phyloP scores from a whole-genome alignment of 495 filamentous ascomycete genomes.

The Podospora anserina region DNA sequence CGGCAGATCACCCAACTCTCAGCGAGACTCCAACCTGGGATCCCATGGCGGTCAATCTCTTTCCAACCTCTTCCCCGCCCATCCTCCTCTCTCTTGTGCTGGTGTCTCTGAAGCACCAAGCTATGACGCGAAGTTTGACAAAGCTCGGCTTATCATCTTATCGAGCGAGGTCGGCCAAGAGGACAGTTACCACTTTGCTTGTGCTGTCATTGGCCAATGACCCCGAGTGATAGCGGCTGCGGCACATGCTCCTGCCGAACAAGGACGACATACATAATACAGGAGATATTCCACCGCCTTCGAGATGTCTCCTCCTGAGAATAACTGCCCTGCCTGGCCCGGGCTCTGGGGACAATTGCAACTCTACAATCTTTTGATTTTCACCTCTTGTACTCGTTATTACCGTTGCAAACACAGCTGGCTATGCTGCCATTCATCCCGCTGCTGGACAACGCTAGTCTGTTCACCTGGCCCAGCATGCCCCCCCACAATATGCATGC shows the following conservation, averaged over 20 bases:
- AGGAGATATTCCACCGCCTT: not conserved
- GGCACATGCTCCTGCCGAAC: slow-evolving; percentile 1
- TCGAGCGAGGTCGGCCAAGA: slow-evolving; percentile 1
- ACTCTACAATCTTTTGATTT: not conserved
- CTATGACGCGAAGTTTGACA: slow-evolving; percentile 3
- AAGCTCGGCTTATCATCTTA: not conserved
- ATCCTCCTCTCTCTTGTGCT: not conserved
- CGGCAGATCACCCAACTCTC: slow-evolving; percentile 7
- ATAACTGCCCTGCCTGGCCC: not conserved
- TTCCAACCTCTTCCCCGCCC: not conserved
- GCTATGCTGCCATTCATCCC: not conserved
- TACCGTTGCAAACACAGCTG: not conserved
- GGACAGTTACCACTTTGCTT: not conserved
- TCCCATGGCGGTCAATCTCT: not conserved
- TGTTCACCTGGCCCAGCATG: not conserved
- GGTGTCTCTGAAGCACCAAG: not conserved
- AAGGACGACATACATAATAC: not conserved
- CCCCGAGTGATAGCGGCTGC: not conserved
- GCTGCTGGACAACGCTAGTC: not conserved
- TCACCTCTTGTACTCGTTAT: not conserved
- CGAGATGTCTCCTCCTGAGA: not conserved
- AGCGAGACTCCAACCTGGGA: not conserved
- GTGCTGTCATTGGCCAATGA: not conserved
- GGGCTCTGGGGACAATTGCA: not conserved
- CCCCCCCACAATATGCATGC: slow-evolving; percentile 7